These are phyloP conservation scores for Scleroderma citrinum DNA, from an alignment of 768 basidiomycete genomes.

Conservation along the genomic window DNA sequence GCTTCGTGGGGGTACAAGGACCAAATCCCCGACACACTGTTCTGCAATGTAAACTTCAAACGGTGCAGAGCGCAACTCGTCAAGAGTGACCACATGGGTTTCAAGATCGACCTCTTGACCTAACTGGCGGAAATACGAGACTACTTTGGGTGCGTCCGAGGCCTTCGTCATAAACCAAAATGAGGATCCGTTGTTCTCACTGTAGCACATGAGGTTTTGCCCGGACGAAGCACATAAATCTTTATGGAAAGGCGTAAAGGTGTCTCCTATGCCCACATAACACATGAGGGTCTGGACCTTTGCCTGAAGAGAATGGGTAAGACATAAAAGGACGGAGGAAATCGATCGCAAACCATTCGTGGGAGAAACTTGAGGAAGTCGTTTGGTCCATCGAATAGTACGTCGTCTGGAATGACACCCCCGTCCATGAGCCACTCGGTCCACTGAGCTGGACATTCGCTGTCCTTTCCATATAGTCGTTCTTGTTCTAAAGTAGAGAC, in stretches of 20 bases:
- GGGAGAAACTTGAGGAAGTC: slow-evolving; percentile 59
- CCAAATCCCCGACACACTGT: slow-evolving; percentile 71
- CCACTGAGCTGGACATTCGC: slow-evolving; percentile 63
- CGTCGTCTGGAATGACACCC: slow-evolving; percentile 42
- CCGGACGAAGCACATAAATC: slow-evolving; percentile 81
- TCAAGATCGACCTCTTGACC: slow-evolving; percentile 63
- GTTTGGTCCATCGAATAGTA: slow-evolving; percentile 48
- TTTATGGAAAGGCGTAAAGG: slow-evolving; percentile 81
- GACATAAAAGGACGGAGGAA: not conserved
- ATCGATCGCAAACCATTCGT: slow-evolving; percentile 35
- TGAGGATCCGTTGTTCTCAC: slow-evolving; percentile 64
- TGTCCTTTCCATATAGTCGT: slow-evolving; percentile 75
- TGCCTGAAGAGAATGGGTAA: slow-evolving; percentile 33
- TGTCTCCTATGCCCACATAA: slow-evolving; percentile 77
- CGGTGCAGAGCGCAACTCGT: slow-evolving; percentile 58
- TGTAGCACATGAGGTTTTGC: slow-evolving; percentile 83
- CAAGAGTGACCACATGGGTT: slow-evolving; percentile 53
- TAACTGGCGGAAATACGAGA: slow-evolving; percentile 48
- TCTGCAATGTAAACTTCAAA: slow-evolving; percentile 67
- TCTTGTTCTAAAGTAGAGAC: slow-evolving; percentile 39
- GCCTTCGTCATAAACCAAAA: slow-evolving; percentile 85
- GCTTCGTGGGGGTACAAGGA: slow-evolving; percentile 74
- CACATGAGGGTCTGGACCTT: slow-evolving; percentile 79
- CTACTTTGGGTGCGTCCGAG: slow-evolving; percentile 46
- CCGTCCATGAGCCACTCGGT: slow-evolving; percentile 48